Evolutionary conservation across 768 basidiomycete genomes (phyloP), one percentile per base, ranked within the genome.

Genomic region (Rhizopogon sp.): DNA sequence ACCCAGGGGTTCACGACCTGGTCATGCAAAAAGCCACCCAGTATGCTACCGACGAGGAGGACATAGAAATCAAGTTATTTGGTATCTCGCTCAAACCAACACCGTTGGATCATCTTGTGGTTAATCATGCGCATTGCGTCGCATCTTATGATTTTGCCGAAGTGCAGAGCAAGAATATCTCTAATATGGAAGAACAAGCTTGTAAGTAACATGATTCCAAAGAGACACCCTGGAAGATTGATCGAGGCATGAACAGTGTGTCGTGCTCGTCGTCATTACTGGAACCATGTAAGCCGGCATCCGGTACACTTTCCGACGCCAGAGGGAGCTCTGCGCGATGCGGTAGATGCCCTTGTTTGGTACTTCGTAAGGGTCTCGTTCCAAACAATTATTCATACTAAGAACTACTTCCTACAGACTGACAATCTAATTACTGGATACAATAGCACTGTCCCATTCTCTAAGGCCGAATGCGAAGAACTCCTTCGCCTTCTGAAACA

Each of bases 391-490:
- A 11, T 25, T n/a, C 14, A 11, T 11, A 17, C 16, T 20, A 16
- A n/a, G n/a, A 10, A 40, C 6, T 42, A 47, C 28, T 52, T 8
- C 11, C 33, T 33, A 37, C 50, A 76, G 73, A 74, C 72, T 54
- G 81, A 81, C 56, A 81, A 82, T 59, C 60, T 82, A 42, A 75
- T 77, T 42, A 72, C 73, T 17, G 77, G 76, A 22, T 43, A 68
- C 3, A 70, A 62, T 43, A 79, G 77, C 57, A 64, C 70, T 2
- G 78, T 76, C 14, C 80, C 82, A 2, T 82, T 82, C 56, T 81
- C 81, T 1, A 81, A 79, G 62, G 46, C 55, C 2, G 80, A 82
- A 66, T 82, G 81, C 50, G 76, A 80, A 59, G 77, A 82, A 50
- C 66, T 82, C 14, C 66, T 75, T 2, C 64, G 66, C n/a, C 62